A percentile compares a stretch with the other conserved stretches of the same genome.
phyloP scores from a whole-genome alignment of 805 yeast genomes.

The Saccharomyces cerevisiae region DNA sequence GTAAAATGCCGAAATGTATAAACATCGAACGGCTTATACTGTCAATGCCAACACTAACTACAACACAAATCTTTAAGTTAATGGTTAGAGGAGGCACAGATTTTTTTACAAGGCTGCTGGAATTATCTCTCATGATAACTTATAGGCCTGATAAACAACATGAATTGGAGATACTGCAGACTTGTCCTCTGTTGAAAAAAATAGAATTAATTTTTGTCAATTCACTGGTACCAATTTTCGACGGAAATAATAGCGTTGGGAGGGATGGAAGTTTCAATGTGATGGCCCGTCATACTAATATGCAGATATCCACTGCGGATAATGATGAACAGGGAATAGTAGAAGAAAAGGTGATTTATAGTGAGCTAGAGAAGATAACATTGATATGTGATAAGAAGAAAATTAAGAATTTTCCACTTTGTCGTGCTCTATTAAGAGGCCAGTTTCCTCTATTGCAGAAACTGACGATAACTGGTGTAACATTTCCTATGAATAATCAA shows the following conservation, averaged over 20 bases:
- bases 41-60: slow-evolving; percentile 16
- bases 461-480: slow-evolving; percentile 15
- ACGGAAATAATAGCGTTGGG: not conserved
- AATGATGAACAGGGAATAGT: not conserved
- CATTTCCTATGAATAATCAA: slow-evolving; percentile 4
- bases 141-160: slow-evolving; percentile 16
- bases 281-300: not conserved
- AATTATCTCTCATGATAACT: slow-evolving; percentile 15
- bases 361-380: slow-evolving; percentile 13
- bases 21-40: slow-evolving; percentile 11
- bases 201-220: slow-evolving; percentile 17
- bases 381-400: slow-evolving; percentile 18
- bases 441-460: slow-evolving; percentile 7
- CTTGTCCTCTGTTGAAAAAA: slow-evolving; percentile 12
- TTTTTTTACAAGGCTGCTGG: slow-evolving; percentile 7
- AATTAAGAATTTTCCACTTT: slow-evolving; percentile 14
- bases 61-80: slow-evolving; percentile 11
- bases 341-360: not conserved
- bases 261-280: not conserved
- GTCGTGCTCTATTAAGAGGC: slow-evolving; percentile 1
- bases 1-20: slow-evolving; percentile 7
- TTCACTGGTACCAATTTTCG: slow-evolving; percentile 11
- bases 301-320: not conserved
- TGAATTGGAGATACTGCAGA: slow-evolving; percentile 13
- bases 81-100: slow-evolving; percentile 4